Evolutionary conservation across 140 eudicot species (phyloP).

Genomic region (Bidens hawaiensis): DNA sequence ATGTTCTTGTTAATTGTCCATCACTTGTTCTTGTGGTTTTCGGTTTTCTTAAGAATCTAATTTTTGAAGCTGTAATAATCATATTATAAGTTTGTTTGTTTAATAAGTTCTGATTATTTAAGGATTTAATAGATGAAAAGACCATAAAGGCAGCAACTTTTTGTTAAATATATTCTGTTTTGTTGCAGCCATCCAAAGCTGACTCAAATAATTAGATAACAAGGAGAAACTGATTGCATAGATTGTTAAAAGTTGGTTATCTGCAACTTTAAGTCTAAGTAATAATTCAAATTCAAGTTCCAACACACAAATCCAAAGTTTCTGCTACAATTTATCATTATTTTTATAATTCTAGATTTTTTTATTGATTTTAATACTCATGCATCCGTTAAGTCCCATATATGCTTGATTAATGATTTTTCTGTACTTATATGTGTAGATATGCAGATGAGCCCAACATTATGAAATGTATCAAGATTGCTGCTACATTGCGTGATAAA

Average conservation of each 20-base stretch:
- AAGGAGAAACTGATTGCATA: too few relatives aligned
- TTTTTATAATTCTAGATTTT: too few relatives aligned
- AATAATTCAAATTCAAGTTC: too few relatives aligned
- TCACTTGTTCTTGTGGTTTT: conserved; percentile 5
- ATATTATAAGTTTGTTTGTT: background rate
- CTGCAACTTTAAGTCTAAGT: background rate
- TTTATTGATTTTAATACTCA: background rate
- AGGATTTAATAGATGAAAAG: background rate
- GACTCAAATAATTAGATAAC: background rate
- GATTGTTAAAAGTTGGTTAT: background rate
- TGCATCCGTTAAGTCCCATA: background rate
- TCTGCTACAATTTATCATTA: background rate
- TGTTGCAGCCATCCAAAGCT: background rate
- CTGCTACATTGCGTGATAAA: conserved; percentile 77
- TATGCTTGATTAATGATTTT: background rate
- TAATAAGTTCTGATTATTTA: background rate
- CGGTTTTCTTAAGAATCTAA: too few relatives aligned
- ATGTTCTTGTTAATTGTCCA: background rate
- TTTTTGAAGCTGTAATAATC: background rate
- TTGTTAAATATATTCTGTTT: background rate
- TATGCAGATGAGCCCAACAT: conserved; percentile 69
- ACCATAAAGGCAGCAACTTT: background rate
- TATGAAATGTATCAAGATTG: conserved; percentile 71
- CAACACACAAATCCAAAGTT: background rate
- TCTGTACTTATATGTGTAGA: conserved; percentile 26